A percentile compares a stretch with the other conserved stretches of the same genome.
These are phyloP conservation scores for Pythium brachiatum DNA, from an alignment of 352 stramenopile genomes.

Conservation along the genomic window DNA sequence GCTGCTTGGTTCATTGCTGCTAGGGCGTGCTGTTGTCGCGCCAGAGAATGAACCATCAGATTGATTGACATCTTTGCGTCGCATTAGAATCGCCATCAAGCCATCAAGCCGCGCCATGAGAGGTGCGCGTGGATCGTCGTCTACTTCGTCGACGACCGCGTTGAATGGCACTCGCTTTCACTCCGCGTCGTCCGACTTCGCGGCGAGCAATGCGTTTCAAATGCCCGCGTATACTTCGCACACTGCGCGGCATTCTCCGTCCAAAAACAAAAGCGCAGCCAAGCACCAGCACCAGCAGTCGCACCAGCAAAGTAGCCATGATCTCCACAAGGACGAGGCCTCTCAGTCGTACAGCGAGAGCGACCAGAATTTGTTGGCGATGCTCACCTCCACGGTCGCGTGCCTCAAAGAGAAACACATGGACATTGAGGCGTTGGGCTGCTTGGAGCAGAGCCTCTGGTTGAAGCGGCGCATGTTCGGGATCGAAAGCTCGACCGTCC, in stretches of 20 bases:
- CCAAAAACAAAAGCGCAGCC: constrained; percentile 2
- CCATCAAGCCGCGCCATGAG: constrained; percentile 10
- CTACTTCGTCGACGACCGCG: constrained; percentile 1
- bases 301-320: neutral
- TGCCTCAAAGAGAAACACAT: constrained; percentile 74
- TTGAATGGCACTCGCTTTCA: constrained; percentile 8
- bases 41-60: neutral
- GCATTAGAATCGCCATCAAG: too few relatives aligned
- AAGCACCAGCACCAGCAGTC: neutral
- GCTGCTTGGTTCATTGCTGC: too few relatives aligned
- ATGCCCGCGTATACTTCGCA: constrained; percentile 48
- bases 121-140: constrained; percentile 5
- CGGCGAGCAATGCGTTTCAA: constrained; percentile 30
- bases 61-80: too few relatives aligned
- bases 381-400: constrained; percentile 64
- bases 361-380: constrained; percentile 63
- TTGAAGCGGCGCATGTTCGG: constrained; percentile 79
- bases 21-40: too few relatives aligned
- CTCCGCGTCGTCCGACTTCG: neutral
- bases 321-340: neutral
- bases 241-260: constrained; percentile 27
- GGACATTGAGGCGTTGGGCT: constrained; percentile 70
- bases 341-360: constrained; percentile 34
- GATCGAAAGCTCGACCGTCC: constrained; percentile 51
- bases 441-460: constrained; percentile 72